Percentiles rank a stretch among this genome's conserved stretches.
phyloP scores from a whole-genome alignment of 306 rosid species.

The Notholithocarpus densiflorus region DNA sequence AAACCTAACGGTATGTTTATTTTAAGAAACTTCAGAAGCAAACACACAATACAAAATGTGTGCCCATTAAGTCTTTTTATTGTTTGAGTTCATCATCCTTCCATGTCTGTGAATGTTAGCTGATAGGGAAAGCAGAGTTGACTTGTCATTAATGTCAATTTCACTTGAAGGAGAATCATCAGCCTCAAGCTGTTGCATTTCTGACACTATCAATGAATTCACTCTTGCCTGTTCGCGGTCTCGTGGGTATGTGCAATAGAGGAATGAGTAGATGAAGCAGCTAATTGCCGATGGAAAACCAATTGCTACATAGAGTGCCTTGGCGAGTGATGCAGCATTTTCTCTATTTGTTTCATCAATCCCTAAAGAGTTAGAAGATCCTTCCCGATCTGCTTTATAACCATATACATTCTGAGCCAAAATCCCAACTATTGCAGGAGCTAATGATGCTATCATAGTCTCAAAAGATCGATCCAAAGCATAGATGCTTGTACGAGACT shows the following conservation, averaged over 20 bases:
- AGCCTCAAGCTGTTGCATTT: constrained; percentile 54
- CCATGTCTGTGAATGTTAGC: too few relatives aligned
- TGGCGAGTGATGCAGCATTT: constrained; percentile 79
- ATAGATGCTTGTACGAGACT: constrained; percentile 67
- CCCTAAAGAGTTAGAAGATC: constrained; percentile 43
- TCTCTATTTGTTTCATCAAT: constrained; percentile 60
- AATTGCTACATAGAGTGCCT: constrained; percentile 65
- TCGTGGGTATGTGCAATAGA: constrained; percentile 74
- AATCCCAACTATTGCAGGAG: constrained; percentile 69
- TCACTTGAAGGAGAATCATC: constrained; percentile 1
- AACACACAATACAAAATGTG: too few relatives aligned
- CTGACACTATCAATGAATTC: constrained; percentile 57
- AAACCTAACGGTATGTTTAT: too few relatives aligned
- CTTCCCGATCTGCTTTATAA: constrained; percentile 53
- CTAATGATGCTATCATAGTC: constrained; percentile 62
- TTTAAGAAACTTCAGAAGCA: too few relatives aligned
- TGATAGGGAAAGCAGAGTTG: too few relatives aligned
- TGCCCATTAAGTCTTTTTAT: too few relatives aligned
- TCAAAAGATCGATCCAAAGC: constrained; percentile 76
- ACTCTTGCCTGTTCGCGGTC: constrained; percentile 72
- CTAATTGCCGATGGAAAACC: constrained; percentile 62
- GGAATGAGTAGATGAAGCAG: constrained; percentile 68
- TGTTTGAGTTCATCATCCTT: too few relatives aligned
- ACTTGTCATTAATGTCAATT: background rate
- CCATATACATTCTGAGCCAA: constrained; percentile 69